Base-by-base conservation (phyloP, 176 grass and related monocot genomes). In the Oryza glaberrima region DNA sequence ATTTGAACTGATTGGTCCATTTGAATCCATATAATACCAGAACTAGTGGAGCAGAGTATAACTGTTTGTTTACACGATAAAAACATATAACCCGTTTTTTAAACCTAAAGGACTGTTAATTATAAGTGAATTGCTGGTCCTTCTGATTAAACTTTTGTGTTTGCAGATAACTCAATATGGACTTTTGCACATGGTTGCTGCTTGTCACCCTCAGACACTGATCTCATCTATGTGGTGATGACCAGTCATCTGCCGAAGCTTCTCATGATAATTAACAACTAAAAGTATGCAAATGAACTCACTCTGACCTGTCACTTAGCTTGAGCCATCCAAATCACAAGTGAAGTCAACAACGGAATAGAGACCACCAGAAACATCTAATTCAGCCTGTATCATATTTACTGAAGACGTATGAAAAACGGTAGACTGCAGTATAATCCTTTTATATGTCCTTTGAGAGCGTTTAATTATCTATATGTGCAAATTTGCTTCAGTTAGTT, bases 231-330 rank as follows among this genome's bases (percentile, higher is more conserved):
- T 47, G 9, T 64, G 52, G 69, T 48, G 54, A 16, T 1, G 17
- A 20, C 70, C 70, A 64, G 25, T 66, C 70, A 83, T 65, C 71
- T 5, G 30, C 3, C 10, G 40, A 83, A 83, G 81, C 70, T 74
- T 83, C 81, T 73, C 12, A 6, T 13, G 38, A 48, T 35, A 73
- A 83, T 48, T 44, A 64, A 49, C 58, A 65, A 48, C 58, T 25
- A 75, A 12, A 75, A 19, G 58, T 17, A 22, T 19, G 72, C 28
- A 34, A 34, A 52, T 51, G 71, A 66, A 65, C 38, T 52, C 26
- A 34, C 25, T 35, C 26, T 16, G 71, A 47, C 41, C 26, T 60
- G 17, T 58, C 52, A 58, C 52, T 58, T 58, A 58, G 52, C 52
- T 20, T 73, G 41, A 30, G 54, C 36, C 36, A 12, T 46, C 58